Percentiles rank a stretch among this genome's conserved stretches.
These are phyloP conservation scores for Tricholomella constricta DNA, from an alignment of 768 basidiomycete genomes.

Conservation along the genomic window DNA sequence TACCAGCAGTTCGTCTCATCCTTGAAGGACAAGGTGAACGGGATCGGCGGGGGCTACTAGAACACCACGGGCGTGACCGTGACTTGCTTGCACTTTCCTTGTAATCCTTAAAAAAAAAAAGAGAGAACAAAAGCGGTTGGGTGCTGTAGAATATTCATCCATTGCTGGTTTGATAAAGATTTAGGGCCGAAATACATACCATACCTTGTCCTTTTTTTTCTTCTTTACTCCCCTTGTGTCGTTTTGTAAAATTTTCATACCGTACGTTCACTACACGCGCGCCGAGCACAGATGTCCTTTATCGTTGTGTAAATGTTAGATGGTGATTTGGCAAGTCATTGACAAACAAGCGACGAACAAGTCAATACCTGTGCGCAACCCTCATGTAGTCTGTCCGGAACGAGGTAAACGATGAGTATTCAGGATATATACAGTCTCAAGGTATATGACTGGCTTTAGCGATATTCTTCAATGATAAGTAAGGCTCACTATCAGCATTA, in stretches of 20 bases:
- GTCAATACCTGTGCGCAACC: no score
- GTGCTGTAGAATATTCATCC: slow-evolving; percentile 11
- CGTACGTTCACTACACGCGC: neutral
- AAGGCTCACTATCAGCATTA: no score
- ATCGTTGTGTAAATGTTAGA: no score
- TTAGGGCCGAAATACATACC: slow-evolving; percentile 18
- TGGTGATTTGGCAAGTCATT: no score
- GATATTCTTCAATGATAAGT: no score
- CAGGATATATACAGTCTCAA: no score
- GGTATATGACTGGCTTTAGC: no score
- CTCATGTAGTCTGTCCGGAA: no score
- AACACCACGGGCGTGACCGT: neutral
- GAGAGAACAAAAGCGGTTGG: neutral
- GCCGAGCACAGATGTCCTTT: no score
- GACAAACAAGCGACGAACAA: no score
- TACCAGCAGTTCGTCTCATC: slow-evolving; percentile 93
- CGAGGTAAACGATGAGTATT: no score
- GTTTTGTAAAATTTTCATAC: slow-evolving; percentile 15
- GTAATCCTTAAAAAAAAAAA: neutral
- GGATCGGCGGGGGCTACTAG: slow-evolving; percentile 23
- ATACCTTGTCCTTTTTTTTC: slow-evolving; percentile 6
- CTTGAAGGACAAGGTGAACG: slow-evolving; percentile 70
- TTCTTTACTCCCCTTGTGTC: slow-evolving; percentile 7
- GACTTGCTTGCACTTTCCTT: neutral
- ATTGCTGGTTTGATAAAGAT: slow-evolving; percentile 12